Evolutionary conservation across 352 stramenopile species (phyloP).

Genomic region (Phytophthora tubulina): DNA sequence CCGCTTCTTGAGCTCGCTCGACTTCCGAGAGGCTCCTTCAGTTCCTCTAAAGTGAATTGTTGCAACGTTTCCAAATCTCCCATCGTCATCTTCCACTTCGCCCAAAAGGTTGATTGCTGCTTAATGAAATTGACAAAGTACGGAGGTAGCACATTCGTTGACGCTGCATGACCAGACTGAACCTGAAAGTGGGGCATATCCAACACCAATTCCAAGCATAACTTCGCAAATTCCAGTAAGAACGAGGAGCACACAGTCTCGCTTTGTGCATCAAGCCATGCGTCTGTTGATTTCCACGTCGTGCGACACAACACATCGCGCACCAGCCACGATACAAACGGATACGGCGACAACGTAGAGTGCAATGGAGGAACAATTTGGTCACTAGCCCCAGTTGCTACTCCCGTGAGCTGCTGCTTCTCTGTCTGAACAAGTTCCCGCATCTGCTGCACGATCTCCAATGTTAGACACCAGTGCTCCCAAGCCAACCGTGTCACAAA

Average conservation of each 20-base stretch:
- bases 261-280: slow-evolving; percentile 68
- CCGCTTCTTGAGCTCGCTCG: slow-evolving; percentile 25
- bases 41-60: slow-evolving; percentile 62
- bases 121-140: slow-evolving; percentile 92
- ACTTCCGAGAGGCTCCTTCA: slow-evolving; percentile 62
- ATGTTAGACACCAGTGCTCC: slow-evolving; percentile 86
- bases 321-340: slow-evolving; percentile 88
- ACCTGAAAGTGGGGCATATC: slow-evolving; percentile 80
- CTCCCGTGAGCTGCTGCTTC: slow-evolving; percentile 58
- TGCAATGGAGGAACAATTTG: slow-evolving; percentile 37
- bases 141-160: slow-evolving; percentile 75
- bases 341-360: slow-evolving; percentile 68
- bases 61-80: slow-evolving; percentile 67
- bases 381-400: slow-evolving; percentile 17
- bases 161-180: slow-evolving; percentile 52
- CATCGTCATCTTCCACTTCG: slow-evolving; percentile 76
- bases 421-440: slow-evolving; percentile 74
- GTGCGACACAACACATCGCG: slow-evolving; percentile 83
- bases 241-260: slow-evolving; percentile 74
- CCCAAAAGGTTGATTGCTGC: slow-evolving; percentile 74
- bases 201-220: slow-evolving; percentile 81
- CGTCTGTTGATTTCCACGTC: slow-evolving; percentile 81
- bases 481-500: slow-evolving; percentile 84
- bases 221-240: slow-evolving; percentile 73
- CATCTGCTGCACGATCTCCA: slow-evolving; percentile 89